Base-by-base conservation (phyloP, 2,329 filamentous ascomycete genomes). In the Fusarium haematococcum region DNA sequence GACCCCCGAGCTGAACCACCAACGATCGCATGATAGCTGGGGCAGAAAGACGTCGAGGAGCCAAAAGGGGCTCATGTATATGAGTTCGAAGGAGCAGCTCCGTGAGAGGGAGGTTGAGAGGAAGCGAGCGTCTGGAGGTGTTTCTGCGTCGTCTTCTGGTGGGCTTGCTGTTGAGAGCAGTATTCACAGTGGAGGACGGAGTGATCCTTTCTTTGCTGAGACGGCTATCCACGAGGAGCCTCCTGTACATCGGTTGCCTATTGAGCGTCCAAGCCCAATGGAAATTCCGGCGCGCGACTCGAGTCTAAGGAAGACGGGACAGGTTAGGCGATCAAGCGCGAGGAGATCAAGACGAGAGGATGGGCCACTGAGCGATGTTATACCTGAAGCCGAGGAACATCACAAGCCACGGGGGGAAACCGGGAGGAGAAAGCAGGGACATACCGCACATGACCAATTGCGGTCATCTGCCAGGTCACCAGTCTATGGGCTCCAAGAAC, bases 61-160 rank as follows among this genome's bases (percentile, higher is more conserved):
- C 66, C 82, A 88, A 70, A 90, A 88, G 79, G 89, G 91, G 4
- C 83, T 94, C 78, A 91, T 92, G 88, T 93, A 94, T 78, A 94
- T 93, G 91, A 91, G 88, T 83, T 94, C 92, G 54, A 92, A 89
- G 79, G 92, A 94, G 80, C 87, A 88, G 33, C 83, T 94, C 54
- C 87, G 89, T 54, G 90, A 91, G 61, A 91, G 87, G 73, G 91
- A 93, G 71, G 83, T 83, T 5, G 91, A 93, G 72, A 88, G 88
- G 75, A 92, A 89, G 77, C 87, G 91, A 45, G 78, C 83, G n/a
- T 78, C 77, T 0, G 76, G 78, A 5, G 76, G 78, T 11, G 33
- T 76, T 3, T 65, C 73, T 4, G 63, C 71, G 14, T 73, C 76
- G 5, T 71, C 77, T 0, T 75, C 76, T n/a, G 71, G 66, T 23